A percentile compares a stretch with the other conserved stretches of the same genome.
Evolutionary conservation across 2,329 filamentous ascomycete genomes (phyloP).

Genomic region (Stachybotrys echinatus): DNA sequence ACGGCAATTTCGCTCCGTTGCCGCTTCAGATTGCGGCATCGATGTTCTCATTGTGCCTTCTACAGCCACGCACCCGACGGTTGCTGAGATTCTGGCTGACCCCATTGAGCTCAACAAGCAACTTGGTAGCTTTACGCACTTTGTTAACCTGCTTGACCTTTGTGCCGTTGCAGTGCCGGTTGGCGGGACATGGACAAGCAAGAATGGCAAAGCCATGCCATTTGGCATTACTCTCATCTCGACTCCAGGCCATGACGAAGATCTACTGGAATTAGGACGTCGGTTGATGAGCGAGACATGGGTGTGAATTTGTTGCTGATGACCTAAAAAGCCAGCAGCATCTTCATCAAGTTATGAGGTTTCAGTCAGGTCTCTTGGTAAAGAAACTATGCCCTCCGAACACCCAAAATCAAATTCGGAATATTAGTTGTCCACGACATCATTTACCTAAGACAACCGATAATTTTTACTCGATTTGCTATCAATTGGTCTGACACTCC

Average conservation of each 20-base stretch:
- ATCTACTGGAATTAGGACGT: neutral
- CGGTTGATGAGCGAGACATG: neutral
- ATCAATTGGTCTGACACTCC: no score
- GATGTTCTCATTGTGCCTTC: neutral
- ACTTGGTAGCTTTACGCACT: neutral
- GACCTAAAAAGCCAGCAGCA: no score
- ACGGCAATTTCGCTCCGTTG: neutral
- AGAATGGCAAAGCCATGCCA: conserved; percentile 1
- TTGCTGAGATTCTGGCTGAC: neutral
- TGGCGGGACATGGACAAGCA: neutral
- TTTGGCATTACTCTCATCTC: neutral
- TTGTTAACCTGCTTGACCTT: conserved; percentile 1
- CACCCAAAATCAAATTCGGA: no score
- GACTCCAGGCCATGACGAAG: neutral
- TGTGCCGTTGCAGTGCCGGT: conserved; percentile 1
- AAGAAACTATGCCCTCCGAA: no score
- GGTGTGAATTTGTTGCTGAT: no score
- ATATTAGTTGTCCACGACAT: no score
- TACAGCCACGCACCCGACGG: neutral
- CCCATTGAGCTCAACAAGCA: conserved; percentile 1
- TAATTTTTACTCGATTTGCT: no score
- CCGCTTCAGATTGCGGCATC: neutral
- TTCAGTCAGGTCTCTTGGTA: no score
- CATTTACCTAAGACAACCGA: no score
- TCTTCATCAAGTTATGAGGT: no score